phyloP scores from a whole-genome alignment of 2,329 filamentous ascomycete genomes.

The Aspergillus glaucus region DNA sequence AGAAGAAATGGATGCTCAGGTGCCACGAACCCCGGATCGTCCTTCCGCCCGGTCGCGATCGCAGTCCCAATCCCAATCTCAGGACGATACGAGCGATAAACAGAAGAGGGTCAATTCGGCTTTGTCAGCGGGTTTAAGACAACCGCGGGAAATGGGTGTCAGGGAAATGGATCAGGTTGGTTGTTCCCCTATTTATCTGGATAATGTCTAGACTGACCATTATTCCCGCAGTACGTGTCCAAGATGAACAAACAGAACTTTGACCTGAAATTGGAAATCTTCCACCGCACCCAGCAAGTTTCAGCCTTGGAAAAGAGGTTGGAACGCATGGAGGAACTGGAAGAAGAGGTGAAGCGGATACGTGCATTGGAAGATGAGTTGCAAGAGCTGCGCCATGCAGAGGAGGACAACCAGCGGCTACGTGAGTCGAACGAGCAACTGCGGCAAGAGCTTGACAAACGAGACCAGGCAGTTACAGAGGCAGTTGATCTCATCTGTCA shows the following conservation, averaged over 20 bases:
- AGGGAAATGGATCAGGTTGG: slow-evolving; percentile 39
- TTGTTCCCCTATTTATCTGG: neutral
- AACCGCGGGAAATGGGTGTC: slow-evolving; percentile 37
- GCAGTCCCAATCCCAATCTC: slow-evolving; percentile 13
- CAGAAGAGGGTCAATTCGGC: slow-evolving; percentile 25
- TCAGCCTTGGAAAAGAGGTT: slow-evolving; percentile 30
- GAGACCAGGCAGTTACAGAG: slow-evolving; percentile 37
- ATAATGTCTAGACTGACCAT: slow-evolving; percentile 10
- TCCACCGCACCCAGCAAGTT: slow-evolving; percentile 35
- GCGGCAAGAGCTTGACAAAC: slow-evolving; percentile 31
- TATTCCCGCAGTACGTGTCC: slow-evolving; percentile 31
- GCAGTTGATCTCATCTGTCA: slow-evolving; percentile 40
- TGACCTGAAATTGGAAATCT: slow-evolving; percentile 38
- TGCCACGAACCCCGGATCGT: slow-evolving; percentile 20
- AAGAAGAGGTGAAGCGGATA: slow-evolving; percentile 29
- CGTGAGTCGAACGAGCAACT: slow-evolving; percentile 34
- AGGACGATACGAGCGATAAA: slow-evolving; percentile 33
- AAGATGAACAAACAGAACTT: slow-evolving; percentile 41
- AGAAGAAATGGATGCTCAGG: slow-evolving; percentile 18
- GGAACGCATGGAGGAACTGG: slow-evolving; percentile 31
- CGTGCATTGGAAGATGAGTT: slow-evolving; percentile 28
- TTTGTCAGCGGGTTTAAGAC: slow-evolving; percentile 24
- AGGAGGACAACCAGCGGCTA: slow-evolving; percentile 31
- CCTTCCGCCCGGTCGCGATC: slow-evolving; percentile 12
- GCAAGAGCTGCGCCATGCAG: slow-evolving; percentile 29